Percentiles rank a stretch among this genome's conserved stretches.
phyloP scores from a whole-genome alignment of 305 asterid species.

The Fraxinus sp. region DNA sequence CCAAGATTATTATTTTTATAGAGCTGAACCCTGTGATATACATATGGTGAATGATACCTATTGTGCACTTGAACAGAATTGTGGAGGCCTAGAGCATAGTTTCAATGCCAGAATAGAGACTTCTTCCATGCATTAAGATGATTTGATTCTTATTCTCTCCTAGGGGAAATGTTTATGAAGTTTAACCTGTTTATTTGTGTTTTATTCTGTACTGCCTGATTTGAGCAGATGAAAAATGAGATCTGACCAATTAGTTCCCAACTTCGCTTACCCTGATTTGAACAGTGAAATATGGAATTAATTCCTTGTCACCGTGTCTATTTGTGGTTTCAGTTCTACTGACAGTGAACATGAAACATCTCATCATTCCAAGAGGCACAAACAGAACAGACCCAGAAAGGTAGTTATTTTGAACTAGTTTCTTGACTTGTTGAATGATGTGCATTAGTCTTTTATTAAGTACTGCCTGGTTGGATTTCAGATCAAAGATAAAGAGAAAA shows the following conservation, averaged over 20 bases:
- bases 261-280: neutral
- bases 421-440: slow-evolving; percentile 8
- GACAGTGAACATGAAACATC: slow-evolving; percentile 58
- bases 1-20: neutral
- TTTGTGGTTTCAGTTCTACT: slow-evolving; percentile 50
- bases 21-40: neutral
- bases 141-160: neutral
- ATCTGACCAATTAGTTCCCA: neutral
- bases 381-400: slow-evolving; percentile 61
- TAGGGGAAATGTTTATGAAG: neutral
- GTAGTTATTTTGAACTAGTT: slow-evolving; percentile 32
- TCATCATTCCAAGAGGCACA: slow-evolving; percentile 64
- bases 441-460: slow-evolving; percentile 6
- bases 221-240: neutral
- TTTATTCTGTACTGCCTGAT: neutral
- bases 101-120: neutral
- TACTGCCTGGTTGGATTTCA: slow-evolving; percentile 39
- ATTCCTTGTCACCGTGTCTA: neutral
- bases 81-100: neutral
- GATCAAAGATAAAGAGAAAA: slow-evolving; percentile 71
- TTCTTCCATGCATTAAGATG: neutral
- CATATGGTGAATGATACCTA: neutral
- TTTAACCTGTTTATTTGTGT: neutral
- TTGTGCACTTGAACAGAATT: neutral
- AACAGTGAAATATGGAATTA: neutral